Evolutionary conservation across 441 rosid genomes (phyloP).

Genomic region (Pelargonium fulgidum): DNA sequence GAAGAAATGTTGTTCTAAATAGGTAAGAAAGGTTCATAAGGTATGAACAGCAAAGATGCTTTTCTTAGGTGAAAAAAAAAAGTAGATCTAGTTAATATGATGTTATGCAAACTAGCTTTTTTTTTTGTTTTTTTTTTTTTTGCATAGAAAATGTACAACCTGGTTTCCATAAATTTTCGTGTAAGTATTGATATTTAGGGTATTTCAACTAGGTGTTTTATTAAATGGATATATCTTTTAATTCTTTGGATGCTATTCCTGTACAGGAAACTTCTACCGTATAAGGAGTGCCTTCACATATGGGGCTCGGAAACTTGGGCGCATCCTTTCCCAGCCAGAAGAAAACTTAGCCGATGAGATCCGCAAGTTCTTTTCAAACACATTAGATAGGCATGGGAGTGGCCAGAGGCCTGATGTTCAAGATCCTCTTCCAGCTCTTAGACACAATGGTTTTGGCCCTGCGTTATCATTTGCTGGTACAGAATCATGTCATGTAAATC

Average conservation of each 20-base stretch:
- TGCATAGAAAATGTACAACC: too few species aligned
- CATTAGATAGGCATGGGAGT: conserved; percentile 66
- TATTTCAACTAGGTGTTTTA: background rate
- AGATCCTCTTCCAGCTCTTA: conserved; percentile 35
- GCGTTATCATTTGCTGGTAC: conserved; percentile 24
- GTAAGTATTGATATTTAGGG: background rate
- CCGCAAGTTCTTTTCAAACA: conserved; percentile 49
- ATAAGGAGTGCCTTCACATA: conserved; percentile 67
- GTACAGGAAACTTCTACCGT: conserved; percentile 54
- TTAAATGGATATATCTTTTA: background rate
- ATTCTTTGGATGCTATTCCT: background rate
- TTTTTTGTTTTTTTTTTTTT: too few species aligned
- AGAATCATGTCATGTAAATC: conserved; percentile 41
- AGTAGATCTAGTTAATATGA: too few species aligned
- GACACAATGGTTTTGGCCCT: conserved; percentile 28
- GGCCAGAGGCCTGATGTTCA: conserved; percentile 80
- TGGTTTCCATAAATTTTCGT: too few species aligned
- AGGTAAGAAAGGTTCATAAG: too few species aligned
- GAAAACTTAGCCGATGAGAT: conserved; percentile 41
- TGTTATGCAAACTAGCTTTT: too few species aligned
- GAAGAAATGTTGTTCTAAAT: too few species aligned
- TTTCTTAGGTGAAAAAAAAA: too few species aligned
- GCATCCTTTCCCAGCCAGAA: conserved; percentile 41
- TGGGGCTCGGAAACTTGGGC: conserved; percentile 63
- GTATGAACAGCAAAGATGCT: too few species aligned